These are phyloP conservation scores for Boletus fagicola DNA, from an alignment of 768 basidiomycete species.

Conservation along the genomic window DNA sequence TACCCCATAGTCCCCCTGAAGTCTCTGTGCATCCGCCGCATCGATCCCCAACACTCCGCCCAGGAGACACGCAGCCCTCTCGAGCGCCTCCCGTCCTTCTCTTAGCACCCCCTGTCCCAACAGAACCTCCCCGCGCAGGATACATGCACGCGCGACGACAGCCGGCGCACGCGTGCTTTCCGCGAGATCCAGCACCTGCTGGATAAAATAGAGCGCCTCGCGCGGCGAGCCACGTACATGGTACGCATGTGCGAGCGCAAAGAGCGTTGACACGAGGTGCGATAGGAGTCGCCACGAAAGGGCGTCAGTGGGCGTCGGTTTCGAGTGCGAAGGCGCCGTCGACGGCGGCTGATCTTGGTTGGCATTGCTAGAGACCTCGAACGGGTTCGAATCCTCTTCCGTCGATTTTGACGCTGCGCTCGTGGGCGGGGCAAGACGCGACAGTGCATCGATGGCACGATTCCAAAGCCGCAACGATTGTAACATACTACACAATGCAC, in stretches of 20 bases:
- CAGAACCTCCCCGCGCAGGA: conserved; percentile 67
- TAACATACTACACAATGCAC: conserved; percentile 55
- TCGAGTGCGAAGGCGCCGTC: conserved; percentile 9
- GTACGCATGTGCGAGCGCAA: conserved; percentile 65
- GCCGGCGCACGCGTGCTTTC: conserved; percentile 63
- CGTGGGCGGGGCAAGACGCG: conserved; percentile 51
- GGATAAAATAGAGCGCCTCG: conserved; percentile 81
- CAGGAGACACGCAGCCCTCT: conserved; percentile 46
- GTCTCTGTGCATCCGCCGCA: conserved; percentile 53
- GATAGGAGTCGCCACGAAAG: conserved; percentile 78
- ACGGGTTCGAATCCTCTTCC: conserved; percentile 51
- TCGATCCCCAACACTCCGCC: conserved; percentile 53
- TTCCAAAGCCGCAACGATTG: conserved; percentile 80
- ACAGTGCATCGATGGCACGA: conserved; percentile 67
- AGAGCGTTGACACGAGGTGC: conserved; percentile 62
- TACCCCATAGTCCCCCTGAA: conserved; percentile 52
- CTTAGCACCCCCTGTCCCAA: conserved; percentile 59
- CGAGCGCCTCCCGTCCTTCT: conserved; percentile 55
- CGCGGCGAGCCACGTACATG: conserved; percentile 74
- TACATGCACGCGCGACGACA: conserved; percentile 61
- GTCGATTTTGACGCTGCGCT: conserved; percentile 22
- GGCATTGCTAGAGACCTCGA: conserved; percentile 42
- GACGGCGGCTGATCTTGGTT: conserved; percentile 31
- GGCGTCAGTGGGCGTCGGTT: conserved; percentile 42
- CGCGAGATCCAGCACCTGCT: conserved; percentile 75